Conservation (phyloP, 2,329 filamentous ascomycete genomes). For the Thermoascus crustaceus region DNA sequence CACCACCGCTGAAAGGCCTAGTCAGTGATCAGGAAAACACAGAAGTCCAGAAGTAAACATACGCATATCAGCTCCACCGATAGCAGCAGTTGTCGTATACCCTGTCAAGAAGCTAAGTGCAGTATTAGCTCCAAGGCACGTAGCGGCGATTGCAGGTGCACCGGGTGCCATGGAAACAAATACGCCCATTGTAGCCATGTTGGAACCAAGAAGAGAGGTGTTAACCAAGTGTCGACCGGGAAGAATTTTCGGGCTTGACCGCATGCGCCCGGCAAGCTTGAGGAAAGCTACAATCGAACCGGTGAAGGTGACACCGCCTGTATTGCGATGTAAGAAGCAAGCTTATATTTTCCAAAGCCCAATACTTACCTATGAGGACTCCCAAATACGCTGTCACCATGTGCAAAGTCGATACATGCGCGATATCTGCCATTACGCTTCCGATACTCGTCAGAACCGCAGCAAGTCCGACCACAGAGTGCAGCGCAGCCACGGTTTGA, state of each 20-base stretch:
- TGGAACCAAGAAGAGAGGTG: constrained; percentile 62
- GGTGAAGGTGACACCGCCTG: constrained; percentile 76
- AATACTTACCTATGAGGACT: constrained; percentile 65
- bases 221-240: constrained; percentile 72
- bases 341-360: too few relatives aligned
- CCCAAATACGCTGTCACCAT: constrained; percentile 80
- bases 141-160: constrained; percentile 68
- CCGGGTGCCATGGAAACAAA: constrained; percentile 77
- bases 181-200: constrained; percentile 73
- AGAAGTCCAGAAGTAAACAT: constrained; percentile 12
- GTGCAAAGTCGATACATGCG: constrained; percentile 66
- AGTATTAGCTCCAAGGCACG: constrained; percentile 67
- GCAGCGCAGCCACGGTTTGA: constrained; percentile 80
- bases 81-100: constrained; percentile 78
- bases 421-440: constrained; percentile 67
- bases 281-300: constrained; percentile 84
- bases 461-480: constrained; percentile 82
- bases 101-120: constrained; percentile 75
- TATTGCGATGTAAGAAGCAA: background rate
- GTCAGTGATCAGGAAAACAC: constrained; percentile 16
- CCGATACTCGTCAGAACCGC: constrained; percentile 84
- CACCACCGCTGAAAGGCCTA: constrained; percentile 53
- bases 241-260: constrained; percentile 63
- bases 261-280: constrained; percentile 76
- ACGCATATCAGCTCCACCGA: constrained; percentile 90